Conservation (phyloP, 2,329 filamentous ascomycete species). For the Talaromyces sp. region DNA sequence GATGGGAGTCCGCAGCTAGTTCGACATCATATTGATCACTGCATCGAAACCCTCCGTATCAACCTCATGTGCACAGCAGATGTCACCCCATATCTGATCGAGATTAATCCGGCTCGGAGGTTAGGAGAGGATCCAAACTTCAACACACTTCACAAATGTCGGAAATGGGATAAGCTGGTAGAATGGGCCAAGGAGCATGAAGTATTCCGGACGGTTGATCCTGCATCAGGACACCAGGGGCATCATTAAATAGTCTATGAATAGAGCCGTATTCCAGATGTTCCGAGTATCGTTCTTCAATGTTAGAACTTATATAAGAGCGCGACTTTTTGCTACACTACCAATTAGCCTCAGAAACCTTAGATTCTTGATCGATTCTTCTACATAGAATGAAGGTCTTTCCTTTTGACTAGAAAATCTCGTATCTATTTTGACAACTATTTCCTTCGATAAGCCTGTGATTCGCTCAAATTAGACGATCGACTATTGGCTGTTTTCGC, state of each 20-base stretch:
- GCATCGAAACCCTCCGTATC: conserved; percentile 1
- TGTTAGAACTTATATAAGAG: neutral
- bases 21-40: conserved; percentile 1
- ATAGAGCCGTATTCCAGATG: neutral
- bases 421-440: neutral
- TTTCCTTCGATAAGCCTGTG: neutral
- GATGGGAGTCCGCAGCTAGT: neutral
- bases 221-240: neutral
- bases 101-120: neutral
- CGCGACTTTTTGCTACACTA: neutral
- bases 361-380: neutral
- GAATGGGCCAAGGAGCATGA: neutral
- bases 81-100: neutral
- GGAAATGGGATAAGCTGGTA: conserved; percentile 2
- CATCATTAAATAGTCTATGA: neutral
- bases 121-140: neutral
- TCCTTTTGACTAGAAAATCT: neutral
- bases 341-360: neutral
- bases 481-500: neutral
- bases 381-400: neutral
- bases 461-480: neutral
- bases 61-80: neutral
- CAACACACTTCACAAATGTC: neutral
- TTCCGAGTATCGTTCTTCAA: neutral
- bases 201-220: neutral